Percentiles rank a stretch among this genome's conserved stretches.
phyloP scores from a whole-genome alignment of 495 filamentous ascomycete genomes.

The Neurospora sp. region DNA sequence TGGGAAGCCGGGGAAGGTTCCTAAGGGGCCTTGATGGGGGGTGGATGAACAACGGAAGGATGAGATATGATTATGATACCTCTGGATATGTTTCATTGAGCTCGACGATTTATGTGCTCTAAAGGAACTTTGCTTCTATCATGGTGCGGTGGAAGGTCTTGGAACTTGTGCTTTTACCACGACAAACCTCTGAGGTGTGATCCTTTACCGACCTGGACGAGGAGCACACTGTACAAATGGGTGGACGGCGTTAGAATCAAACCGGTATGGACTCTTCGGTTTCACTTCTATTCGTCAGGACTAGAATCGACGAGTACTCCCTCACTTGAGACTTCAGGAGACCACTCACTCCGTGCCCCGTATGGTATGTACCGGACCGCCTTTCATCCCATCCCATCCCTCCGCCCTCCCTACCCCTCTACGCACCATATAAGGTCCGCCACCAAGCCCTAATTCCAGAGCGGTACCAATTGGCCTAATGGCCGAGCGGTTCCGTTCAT shows the following conservation, averaged over 20 bases:
- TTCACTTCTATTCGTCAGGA: too few relatives aligned
- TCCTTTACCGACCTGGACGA: background rate
- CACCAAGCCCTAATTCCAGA: background rate
- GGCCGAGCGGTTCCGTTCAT: background rate
- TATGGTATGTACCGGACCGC: background rate
- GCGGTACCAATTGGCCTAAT: background rate
- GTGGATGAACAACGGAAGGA: background rate
- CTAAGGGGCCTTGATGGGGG: conserved; percentile 33
- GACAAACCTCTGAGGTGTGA: background rate
- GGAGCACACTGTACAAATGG: background rate
- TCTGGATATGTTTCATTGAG: background rate
- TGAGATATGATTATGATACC: background rate
- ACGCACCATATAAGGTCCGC: background rate
- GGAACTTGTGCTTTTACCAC: background rate
- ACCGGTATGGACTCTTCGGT: background rate
- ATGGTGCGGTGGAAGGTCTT: background rate
- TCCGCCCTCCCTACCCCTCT: background rate
- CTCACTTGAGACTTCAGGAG: background rate
- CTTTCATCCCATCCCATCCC: background rate
- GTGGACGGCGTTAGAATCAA: background rate
- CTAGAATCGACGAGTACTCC: too few relatives aligned
- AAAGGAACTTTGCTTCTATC: background rate
- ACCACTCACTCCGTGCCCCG: background rate
- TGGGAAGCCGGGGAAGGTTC: conserved; percentile 58
- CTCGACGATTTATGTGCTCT: background rate